Evolutionary conservation across 2,329 filamentous ascomycete species (phyloP).

Genomic region (Zopfia rhizophila): DNA sequence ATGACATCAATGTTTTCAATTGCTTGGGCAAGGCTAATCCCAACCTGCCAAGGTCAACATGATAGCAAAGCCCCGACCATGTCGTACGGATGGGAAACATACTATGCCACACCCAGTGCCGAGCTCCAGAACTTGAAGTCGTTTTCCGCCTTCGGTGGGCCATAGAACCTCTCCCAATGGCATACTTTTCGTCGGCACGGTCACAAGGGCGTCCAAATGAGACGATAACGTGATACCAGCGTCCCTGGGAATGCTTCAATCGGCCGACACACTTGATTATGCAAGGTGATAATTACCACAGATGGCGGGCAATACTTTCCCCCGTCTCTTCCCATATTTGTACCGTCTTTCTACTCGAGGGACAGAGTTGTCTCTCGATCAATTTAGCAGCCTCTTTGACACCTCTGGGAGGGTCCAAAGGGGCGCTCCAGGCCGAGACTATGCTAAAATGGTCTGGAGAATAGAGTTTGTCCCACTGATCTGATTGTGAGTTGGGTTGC

Average conservation of each 20-base stretch:
- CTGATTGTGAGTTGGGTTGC: slow-evolving; percentile 35
- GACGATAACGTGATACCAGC: slow-evolving; percentile 68
- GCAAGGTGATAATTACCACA: slow-evolving; percentile 65
- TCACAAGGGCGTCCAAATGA: slow-evolving; percentile 59
- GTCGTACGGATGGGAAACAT: slow-evolving; percentile 4
- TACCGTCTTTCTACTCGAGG: slow-evolving; percentile 54
- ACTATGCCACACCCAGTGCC: slow-evolving; percentile 76
- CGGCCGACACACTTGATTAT: neutral
- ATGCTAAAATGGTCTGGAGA: slow-evolving; percentile 55
- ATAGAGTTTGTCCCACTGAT: slow-evolving; percentile 40
- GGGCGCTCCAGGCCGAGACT: slow-evolving; percentile 67
- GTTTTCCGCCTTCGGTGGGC: slow-evolving; percentile 11
- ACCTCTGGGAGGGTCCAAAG: slow-evolving; percentile 53
- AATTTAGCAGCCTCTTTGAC: slow-evolving; percentile 59
- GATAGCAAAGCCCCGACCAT: neutral
- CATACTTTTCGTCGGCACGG: slow-evolving; percentile 24
- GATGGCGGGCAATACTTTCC: slow-evolving; percentile 76
- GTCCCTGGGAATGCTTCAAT: slow-evolving; percentile 57
- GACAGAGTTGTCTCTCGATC: slow-evolving; percentile 65
- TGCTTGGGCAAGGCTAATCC: slow-evolving; percentile 69
- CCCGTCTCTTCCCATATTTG: slow-evolving; percentile 75
- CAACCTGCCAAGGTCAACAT: slow-evolving; percentile 41
- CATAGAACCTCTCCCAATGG: slow-evolving; percentile 40
- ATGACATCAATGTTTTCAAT: slow-evolving; percentile 63
- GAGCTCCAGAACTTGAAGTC: slow-evolving; percentile 67